These are phyloP conservation scores for Apiospora phragmitis DNA, from an alignment of 2,329 filamentous ascomycete species.

Conservation along the genomic window DNA sequence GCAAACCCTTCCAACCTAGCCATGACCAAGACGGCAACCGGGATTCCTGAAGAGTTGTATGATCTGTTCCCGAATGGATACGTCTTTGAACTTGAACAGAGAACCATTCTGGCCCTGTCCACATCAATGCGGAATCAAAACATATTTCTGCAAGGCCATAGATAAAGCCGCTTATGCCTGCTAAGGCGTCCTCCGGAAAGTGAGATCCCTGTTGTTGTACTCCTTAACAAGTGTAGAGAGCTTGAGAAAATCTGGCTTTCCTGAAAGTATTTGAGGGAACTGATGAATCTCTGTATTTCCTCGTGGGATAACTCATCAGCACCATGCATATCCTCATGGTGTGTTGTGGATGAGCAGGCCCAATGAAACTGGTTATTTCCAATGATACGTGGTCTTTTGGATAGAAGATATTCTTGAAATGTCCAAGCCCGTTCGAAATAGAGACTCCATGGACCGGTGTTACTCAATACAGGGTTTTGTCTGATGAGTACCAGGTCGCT, in stretches of 20 bases:
- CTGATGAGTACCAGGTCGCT: neutral
- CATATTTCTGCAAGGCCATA: neutral
- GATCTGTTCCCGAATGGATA: neutral
- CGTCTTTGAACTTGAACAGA: neutral
- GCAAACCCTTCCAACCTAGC: neutral
- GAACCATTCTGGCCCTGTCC: neutral
- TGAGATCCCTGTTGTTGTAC: neutral
- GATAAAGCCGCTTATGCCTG: conserved; percentile 4
- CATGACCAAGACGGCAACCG: conserved; percentile 8
- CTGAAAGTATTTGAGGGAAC: neutral
- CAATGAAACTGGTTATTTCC: conserved; percentile 8
- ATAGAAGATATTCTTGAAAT: conserved; percentile 8
- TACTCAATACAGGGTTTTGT: neutral
- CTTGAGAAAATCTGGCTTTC: neutral
- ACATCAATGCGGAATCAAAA: conserved; percentile 3
- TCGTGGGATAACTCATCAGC: neutral
- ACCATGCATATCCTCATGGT: neutral
- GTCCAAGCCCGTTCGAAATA: conserved; percentile 12
- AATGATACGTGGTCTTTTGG: neutral
- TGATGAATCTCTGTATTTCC: neutral
- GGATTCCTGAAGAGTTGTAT: neutral
- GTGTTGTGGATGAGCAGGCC: neutral
- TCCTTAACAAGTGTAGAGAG: neutral
- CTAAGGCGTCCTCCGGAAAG: conserved; percentile 9
- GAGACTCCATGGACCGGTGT: neutral